Base-by-base conservation (phyloP, 1,284 basidiomycete species). In the Entoloma clypeatum region DNA sequence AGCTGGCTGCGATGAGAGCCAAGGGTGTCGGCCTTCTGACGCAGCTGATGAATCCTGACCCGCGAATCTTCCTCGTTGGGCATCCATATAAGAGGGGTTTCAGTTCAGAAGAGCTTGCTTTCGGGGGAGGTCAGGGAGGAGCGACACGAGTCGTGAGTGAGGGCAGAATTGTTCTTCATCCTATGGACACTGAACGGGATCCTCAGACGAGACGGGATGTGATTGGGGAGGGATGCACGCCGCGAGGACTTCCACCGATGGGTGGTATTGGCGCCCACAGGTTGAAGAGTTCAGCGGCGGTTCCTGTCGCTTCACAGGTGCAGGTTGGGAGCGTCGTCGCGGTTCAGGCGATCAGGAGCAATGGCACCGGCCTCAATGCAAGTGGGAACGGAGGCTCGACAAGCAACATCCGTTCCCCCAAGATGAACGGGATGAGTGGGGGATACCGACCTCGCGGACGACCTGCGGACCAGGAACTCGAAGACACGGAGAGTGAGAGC, bases 21-120 rank as follows among this genome's bases (percentile, higher is more conserved):
- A 44, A 44, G 39, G 68, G 67, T 28, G 63, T 62, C 0, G 85
- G 86, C 5, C 58, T 85, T 31, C 65, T 87, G 36, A 76, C 76
- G 18, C 75, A 76, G 55, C 62, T 88, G 28, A 72, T 88, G 67
- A 81, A 86, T 50, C 85, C 85, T 0, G 72, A 82, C 52, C 79
- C 80, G 14, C 54, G 63, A 16, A 61, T 77, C 14, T 76, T 85
- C 56, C 80, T 80, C 5, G 57, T 61, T 0, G 71, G 65, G 30
- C 82, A 81, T 57, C 77, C 79, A 1, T 79, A 77, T 58, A 66
- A 75, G 37, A 55, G 64, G 11, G 75, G 65, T n/a, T 69, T 67
- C 42, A 61, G 82, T 72, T 61, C 64, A 68, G 55, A 66, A 52
- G 46, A 68, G 62, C 59, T 62, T 47, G 49, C 43, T 32, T 29